Evolutionary conservation across 176 grass and related monocot species (phyloP).

Genomic region (Melocanna baccifera): DNA sequence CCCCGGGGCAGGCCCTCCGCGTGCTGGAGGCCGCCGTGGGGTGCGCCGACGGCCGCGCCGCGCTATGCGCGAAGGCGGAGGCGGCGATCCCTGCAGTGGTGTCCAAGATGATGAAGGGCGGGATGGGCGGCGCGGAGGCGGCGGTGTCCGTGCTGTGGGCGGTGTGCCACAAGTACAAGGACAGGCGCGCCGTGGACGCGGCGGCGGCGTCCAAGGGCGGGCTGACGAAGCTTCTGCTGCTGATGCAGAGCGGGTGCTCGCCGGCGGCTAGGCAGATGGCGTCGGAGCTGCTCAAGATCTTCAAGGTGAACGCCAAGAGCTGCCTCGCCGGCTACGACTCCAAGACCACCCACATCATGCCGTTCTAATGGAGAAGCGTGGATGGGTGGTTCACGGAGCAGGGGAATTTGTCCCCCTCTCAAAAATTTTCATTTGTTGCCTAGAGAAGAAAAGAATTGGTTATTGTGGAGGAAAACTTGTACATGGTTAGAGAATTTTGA

Average conservation of each 20-base stretch:
- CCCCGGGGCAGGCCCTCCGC: constrained; percentile 32
- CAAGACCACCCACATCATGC: constrained; percentile 85
- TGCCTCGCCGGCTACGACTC: constrained; percentile 77
- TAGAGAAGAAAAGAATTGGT: constrained; percentile 15
- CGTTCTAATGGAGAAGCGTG: constrained; percentile 45
- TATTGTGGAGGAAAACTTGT: not conserved
- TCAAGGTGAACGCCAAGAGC: constrained; percentile 61
- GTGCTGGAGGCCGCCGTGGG: constrained; percentile 48
- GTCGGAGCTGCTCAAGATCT: constrained; percentile 69
- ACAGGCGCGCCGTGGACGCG: constrained; percentile 58
- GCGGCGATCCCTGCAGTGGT: constrained; percentile 35
- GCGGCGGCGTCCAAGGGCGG: constrained; percentile 41
- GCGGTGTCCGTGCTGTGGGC: constrained; percentile 74
- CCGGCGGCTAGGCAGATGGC: constrained; percentile 60
- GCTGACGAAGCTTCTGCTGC: constrained; percentile 59
- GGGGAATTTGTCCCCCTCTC: not conserved
- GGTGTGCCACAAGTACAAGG: constrained; percentile 64
- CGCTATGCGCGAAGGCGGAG: constrained; percentile 53
- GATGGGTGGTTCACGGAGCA: not conserved
- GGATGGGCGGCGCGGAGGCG: constrained; percentile 59
- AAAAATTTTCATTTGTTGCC: not conserved
- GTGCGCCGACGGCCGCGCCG: constrained; percentile 61
- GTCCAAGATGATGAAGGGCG: constrained; percentile 59
- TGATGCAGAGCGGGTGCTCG: constrained; percentile 83
- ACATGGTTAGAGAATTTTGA: constrained; percentile 27